Percentiles rank a stretch among this genome's conserved stretches.
Conservation (phyloP, 2,329 filamentous ascomycete species). For the Fusarium xyrophilum region DNA sequence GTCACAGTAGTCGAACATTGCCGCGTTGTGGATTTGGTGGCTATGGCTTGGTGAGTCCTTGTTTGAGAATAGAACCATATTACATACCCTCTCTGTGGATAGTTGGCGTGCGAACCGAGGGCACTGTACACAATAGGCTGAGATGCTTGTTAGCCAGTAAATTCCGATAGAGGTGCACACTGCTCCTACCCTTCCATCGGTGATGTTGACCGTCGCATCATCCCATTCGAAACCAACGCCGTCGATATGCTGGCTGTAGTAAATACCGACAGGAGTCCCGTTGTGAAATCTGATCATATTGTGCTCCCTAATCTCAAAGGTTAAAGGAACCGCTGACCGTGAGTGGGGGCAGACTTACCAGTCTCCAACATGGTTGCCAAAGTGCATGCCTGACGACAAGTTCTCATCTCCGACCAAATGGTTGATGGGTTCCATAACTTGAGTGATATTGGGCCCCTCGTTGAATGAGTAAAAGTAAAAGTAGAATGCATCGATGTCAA, state of each 20-base stretch:
- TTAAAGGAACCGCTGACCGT: background rate
- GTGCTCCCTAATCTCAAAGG: conserved; percentile 22
- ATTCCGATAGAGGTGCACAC: accelerated
- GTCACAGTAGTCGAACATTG: conserved; percentile 46
- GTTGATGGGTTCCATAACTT: conserved; percentile 43
- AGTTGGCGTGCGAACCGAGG: conserved; percentile 48
- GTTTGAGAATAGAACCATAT: background rate
- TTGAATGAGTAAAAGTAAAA: conserved; percentile 49
- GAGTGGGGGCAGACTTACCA: conserved; percentile 25
- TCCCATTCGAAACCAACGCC: conserved; percentile 42
- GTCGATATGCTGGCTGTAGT: conserved; percentile 42
- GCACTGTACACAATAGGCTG: conserved; percentile 48
- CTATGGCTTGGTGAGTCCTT: conserved; percentile 26
- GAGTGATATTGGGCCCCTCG: conserved; percentile 43
- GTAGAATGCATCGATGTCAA: conserved; percentile 45
- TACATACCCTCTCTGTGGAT: conserved; percentile 40
- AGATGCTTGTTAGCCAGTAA: background rate
- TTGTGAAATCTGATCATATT: conserved; percentile 41
- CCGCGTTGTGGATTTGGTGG: conserved; percentile 45
- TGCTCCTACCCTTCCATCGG: conserved; percentile 40
- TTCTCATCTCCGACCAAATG: conserved; percentile 24
- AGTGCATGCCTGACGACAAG: conserved; percentile 35
- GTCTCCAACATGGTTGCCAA: conserved; percentile 44
- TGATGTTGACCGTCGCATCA: conserved; percentile 34
- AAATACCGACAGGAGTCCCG: conserved; percentile 41